Conservation (phyloP, 2,329 filamentous ascomycete species). For the Fusarium devonianum region DNA sequence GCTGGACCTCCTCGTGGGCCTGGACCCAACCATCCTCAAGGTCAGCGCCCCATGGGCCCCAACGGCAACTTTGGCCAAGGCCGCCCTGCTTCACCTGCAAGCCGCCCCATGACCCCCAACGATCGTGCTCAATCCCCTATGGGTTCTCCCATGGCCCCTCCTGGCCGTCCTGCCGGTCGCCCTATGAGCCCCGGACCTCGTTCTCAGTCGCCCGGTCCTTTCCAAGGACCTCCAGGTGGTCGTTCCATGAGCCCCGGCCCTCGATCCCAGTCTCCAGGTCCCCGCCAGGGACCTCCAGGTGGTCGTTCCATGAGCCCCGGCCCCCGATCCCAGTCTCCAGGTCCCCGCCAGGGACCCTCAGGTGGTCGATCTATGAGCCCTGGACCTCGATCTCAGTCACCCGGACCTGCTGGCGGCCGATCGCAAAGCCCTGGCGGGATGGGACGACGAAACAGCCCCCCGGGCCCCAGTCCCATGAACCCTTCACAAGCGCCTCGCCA, state of each 20-base stretch:
- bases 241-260: conserved; percentile 51
- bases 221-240: conserved; percentile 35
- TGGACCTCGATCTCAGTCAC: conserved; percentile 54
- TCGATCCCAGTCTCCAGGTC: conserved; percentile 56
- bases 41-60: conserved; percentile 45
- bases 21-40: conserved; percentile 19
- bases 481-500: conserved; percentile 46
- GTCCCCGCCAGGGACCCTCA: conserved; percentile 34
- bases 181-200: conserved; percentile 50
- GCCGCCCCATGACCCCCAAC: conserved; percentile 42
- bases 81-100: conserved; percentile 50
- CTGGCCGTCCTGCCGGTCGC: conserved; percentile 42
- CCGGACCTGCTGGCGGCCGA: conserved; percentile 47
- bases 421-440: conserved; percentile 51
- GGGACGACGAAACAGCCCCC: conserved; percentile 52
- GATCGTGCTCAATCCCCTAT: conserved; percentile 44
- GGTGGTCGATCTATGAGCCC: conserved; percentile 52
- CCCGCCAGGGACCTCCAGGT: conserved; percentile 42
- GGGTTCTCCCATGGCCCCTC: conserved; percentile 44
- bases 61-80: conserved; percentile 41
- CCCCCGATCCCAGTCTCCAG: conserved; percentile 38
- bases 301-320: conserved; percentile 52
- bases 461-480: conserved; percentile 57
- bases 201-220: conserved; percentile 28
- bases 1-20: conserved; percentile 37